phyloP scores from a whole-genome alignment of 805 yeast genomes.

The Lipomyces starkeyi region DNA sequence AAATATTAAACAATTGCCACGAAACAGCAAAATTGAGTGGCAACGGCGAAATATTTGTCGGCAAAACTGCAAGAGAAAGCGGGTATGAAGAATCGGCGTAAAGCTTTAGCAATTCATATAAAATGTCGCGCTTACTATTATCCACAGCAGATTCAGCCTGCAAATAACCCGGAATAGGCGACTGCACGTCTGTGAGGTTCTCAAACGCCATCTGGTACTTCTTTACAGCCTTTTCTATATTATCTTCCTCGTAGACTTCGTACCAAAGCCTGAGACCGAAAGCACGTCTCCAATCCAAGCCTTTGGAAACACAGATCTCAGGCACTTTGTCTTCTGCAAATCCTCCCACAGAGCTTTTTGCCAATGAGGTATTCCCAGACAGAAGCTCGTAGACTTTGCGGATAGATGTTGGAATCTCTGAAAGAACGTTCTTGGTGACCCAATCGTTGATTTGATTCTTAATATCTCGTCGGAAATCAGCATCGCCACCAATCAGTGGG shows the following conservation, averaged over 20 bases:
- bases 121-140: constrained; percentile 16
- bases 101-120: constrained; percentile 31
- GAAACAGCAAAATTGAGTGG: constrained; percentile 35
- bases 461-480: constrained; percentile 63
- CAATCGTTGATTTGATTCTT: constrained; percentile 68
- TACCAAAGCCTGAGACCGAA: constrained; percentile 68
- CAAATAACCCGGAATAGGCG: constrained; percentile 17
- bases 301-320: constrained; percentile 44
- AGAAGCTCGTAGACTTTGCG: constrained; percentile 68
- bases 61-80: constrained; percentile 19
- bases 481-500: constrained; percentile 74
- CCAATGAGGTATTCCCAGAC: constrained; percentile 51
- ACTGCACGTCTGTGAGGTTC: constrained; percentile 5
- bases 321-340: constrained; percentile 32
- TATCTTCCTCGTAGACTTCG: constrained; percentile 44
- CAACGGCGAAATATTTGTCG: not conserved
- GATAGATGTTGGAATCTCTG: constrained; percentile 59
- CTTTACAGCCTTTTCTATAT: constrained; percentile 37
- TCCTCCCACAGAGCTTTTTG: constrained; percentile 29
- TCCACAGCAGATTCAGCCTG: not conserved
- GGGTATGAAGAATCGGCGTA: constrained; percentile 30
- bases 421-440: constrained; percentile 54
- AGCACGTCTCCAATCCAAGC: constrained; percentile 68
- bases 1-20: constrained; percentile 60
- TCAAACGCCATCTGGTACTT: constrained; percentile 36